A percentile compares a stretch with the other conserved stretches of the same genome.
Evolutionary conservation across 1,284 basidiomycete genomes (phyloP).

Genomic region (Apiotrichum montevideense): DNA sequence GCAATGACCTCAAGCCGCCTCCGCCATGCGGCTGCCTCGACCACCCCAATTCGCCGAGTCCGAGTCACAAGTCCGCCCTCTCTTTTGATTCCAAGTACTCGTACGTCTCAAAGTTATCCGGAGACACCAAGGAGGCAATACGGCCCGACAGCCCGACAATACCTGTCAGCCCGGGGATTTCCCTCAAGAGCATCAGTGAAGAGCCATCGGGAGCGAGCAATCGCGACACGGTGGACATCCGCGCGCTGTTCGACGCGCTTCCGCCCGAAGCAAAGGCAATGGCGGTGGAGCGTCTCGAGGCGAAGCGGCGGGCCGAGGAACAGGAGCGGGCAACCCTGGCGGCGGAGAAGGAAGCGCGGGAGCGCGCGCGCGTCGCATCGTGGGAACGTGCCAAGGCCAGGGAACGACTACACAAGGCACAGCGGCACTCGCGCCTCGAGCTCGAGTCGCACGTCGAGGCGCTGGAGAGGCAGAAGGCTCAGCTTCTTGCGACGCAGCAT

Average conservation of each 20-base stretch:
- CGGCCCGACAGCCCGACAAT: not conserved
- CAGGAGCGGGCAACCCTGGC: not conserved
- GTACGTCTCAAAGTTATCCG: not conserved
- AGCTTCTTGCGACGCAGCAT: not conserved
- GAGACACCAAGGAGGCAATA: not conserved
- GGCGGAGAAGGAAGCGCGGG: not conserved
- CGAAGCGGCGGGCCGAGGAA: not conserved
- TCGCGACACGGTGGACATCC: not conserved
- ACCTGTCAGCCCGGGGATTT: not conserved
- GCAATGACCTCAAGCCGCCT: not conserved
- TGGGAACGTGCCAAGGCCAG: not conserved
- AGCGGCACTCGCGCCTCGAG: not conserved
- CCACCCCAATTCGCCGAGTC: not conserved
- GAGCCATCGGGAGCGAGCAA: not conserved
- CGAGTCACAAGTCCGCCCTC: not conserved
- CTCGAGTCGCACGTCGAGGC: not conserved
- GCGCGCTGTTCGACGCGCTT: slow-evolving; percentile 11
- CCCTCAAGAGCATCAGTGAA: not conserved
- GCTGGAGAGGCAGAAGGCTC: not conserved
- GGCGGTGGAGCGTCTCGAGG: slow-evolving; percentile 2
- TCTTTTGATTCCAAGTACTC: not conserved
- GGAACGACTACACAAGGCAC: not conserved
- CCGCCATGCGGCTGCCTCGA: not conserved
- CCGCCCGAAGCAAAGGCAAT: slow-evolving; percentile 10
- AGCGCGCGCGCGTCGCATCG: not conserved